Conservation (phyloP, 192 early-diverging fungal genomes). For the Pilaira anomala region DNA sequence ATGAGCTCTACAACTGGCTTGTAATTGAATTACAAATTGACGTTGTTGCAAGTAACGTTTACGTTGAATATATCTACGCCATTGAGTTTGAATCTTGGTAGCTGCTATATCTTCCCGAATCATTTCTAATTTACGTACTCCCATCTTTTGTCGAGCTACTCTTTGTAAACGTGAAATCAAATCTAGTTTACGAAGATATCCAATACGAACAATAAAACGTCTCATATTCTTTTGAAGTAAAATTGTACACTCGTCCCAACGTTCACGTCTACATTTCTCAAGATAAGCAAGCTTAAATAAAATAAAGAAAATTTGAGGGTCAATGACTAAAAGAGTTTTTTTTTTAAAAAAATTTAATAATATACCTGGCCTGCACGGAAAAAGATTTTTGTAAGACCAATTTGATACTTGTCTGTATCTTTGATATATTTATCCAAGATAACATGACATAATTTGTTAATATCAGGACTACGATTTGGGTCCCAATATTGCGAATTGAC, state of each 20-base stretch:
- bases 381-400: conserved; percentile 97
- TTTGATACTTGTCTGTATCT: conserved; percentile 84
- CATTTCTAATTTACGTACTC: conserved; percentile 46
- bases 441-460: conserved; percentile 53
- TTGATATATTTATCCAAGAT: conserved; percentile 67
- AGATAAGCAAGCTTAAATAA: conserved; percentile 61
- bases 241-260: conserved; percentile 82
- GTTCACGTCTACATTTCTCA: conserved; percentile 86
- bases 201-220: conserved; percentile 59
- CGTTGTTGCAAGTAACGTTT: conserved; percentile 42
- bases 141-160: conserved; percentile 56
- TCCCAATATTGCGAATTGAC: conserved; percentile 50
- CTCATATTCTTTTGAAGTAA: conserved; percentile 89
- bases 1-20: conserved; percentile 63
- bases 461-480: conserved; percentile 43
- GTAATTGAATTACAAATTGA: conserved; percentile 58
- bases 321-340: too few relatives aligned
- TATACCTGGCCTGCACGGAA: conserved; percentile 89
- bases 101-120: conserved; percentile 71
- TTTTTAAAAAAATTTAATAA: neutral
- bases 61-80: conserved; percentile 63
- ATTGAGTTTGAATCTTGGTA: conserved; percentile 69
- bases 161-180: conserved; percentile 68
- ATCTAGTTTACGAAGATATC: conserved; percentile 50
- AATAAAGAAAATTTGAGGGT: neutral